A percentile compares a stretch with the other conserved stretches of the same genome.
phyloP scores from a whole-genome alignment of 306 rosid genomes.

The Betula pendula region DNA sequence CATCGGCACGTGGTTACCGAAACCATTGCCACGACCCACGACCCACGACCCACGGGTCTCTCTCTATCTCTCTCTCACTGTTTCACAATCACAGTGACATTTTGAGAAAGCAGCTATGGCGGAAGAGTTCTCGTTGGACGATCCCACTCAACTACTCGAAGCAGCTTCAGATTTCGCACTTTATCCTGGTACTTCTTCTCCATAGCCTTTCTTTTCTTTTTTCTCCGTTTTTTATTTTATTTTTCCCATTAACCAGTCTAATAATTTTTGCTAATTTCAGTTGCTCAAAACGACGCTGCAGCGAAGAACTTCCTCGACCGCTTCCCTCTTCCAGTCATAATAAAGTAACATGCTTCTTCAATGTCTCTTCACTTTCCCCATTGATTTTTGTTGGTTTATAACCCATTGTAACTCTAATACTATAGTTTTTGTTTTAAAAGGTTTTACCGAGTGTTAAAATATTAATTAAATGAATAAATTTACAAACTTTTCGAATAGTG shows the following conservation, averaged over 20 bases:
- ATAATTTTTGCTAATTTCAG: constrained; percentile 31
- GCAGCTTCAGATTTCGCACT: constrained; percentile 68
- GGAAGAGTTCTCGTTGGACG: constrained; percentile 50
- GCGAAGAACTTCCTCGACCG: constrained; percentile 63
- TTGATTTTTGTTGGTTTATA: neutral
- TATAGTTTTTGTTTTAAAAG: neutral
- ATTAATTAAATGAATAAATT: no score
- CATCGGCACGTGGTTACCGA: neutral
- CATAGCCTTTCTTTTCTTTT: neutral
- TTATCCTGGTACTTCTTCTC: constrained; percentile 53
- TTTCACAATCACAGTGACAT: neutral
- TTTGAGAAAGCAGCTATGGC: constrained; percentile 30
- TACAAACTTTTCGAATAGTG: no score
- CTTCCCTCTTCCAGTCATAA: constrained; percentile 71
- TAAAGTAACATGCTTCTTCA: constrained; percentile 44
- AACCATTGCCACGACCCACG: neutral
- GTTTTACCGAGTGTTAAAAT: no score
- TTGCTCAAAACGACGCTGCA: constrained; percentile 65
- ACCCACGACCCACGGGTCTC: neutral
- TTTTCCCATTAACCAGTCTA: neutral
- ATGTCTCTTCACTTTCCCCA: neutral
- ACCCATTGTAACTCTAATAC: neutral
- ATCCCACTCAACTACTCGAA: constrained; percentile 60
- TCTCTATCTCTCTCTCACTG: neutral
- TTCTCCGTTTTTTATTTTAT: neutral